phyloP scores from a whole-genome alignment of 139 green algal species.

The Coccomyxa sp. region DNA sequence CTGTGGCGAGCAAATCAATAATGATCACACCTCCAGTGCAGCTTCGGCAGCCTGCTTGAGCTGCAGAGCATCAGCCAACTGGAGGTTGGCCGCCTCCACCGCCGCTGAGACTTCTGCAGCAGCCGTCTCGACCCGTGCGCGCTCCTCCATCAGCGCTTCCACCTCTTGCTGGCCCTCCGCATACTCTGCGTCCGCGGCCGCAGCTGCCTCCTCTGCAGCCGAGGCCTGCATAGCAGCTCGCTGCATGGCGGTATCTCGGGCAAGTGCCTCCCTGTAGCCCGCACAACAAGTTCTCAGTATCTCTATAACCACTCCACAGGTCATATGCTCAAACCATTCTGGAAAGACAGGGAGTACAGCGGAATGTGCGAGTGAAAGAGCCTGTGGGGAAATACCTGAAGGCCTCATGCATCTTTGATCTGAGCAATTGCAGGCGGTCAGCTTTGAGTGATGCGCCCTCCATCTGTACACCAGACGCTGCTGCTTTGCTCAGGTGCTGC shows the following conservation, averaged over 20 bases:
- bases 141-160: background rate
- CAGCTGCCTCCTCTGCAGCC: background rate
- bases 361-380: too few species aligned
- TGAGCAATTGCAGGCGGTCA: too few species aligned
- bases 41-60: slow-evolving; percentile 9
- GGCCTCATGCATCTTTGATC: too few species aligned
- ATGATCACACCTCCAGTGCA: background rate
- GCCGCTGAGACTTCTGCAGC: background rate
- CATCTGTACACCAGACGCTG: too few species aligned
- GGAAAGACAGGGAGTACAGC: too few species aligned
- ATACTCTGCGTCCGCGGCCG: background rate
- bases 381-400: too few species aligned
- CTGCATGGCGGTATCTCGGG: background rate
- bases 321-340: too few species aligned
- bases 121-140: background rate
- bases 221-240: background rate
- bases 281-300: background rate
- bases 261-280: background rate
- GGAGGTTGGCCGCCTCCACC: background rate
- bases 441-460: too few species aligned
- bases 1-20: too few species aligned
- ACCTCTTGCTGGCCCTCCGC: background rate
- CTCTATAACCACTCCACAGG: too few species aligned
- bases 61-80: background rate
- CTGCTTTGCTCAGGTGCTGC: too few species aligned